A percentile compares a stretch with the other conserved stretches of the same genome.
phyloP scores from a whole-genome alignment of 306 rosid genomes.

The Vigna reflexopilosa region DNA sequence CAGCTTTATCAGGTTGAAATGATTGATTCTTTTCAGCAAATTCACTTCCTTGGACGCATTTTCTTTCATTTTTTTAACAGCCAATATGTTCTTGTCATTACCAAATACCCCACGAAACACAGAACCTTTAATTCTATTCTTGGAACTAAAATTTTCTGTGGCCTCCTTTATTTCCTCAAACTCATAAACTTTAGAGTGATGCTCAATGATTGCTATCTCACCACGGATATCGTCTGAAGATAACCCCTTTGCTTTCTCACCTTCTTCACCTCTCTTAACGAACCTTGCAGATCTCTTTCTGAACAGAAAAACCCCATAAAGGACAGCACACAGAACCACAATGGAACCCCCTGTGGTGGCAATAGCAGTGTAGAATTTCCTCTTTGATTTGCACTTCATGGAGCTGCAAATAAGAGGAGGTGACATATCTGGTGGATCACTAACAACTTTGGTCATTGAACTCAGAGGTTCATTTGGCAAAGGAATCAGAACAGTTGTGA shows the following conservation, averaged over 20 bases:
- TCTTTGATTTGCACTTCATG: constrained; percentile 27
- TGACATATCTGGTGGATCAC: constrained; percentile 3
- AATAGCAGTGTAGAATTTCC: constrained; percentile 28
- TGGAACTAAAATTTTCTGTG: constrained; percentile 59
- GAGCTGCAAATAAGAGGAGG: constrained; percentile 29
- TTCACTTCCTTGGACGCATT: constrained; percentile 66
- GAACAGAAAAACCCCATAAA: constrained; percentile 29
- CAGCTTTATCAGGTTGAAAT: constrained; percentile 69
- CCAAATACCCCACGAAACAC: constrained; percentile 56
- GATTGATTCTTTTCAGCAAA: constrained; percentile 66
- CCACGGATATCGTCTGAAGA: constrained; percentile 50
- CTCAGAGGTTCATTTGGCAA: constrained; percentile 56
- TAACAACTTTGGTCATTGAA: constrained; percentile 44
- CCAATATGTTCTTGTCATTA: constrained; percentile 39
- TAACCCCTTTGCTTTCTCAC: not conserved
- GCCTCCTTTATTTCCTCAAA: constrained; percentile 58
- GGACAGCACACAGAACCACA: constrained; percentile 32
- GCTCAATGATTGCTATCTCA: constrained; percentile 61
- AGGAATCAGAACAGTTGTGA: constrained; percentile 71
- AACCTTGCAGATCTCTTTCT: constrained; percentile 43
- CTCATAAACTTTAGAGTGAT: constrained; percentile 47
- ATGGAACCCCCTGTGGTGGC: constrained; percentile 39
- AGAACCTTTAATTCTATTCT: constrained; percentile 57
- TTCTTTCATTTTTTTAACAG: constrained; percentile 55
- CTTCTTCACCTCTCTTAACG: not conserved